Conservation (phyloP, 495 filamentous ascomycete genomes). For the Cercophora newfieldiana region DNA sequence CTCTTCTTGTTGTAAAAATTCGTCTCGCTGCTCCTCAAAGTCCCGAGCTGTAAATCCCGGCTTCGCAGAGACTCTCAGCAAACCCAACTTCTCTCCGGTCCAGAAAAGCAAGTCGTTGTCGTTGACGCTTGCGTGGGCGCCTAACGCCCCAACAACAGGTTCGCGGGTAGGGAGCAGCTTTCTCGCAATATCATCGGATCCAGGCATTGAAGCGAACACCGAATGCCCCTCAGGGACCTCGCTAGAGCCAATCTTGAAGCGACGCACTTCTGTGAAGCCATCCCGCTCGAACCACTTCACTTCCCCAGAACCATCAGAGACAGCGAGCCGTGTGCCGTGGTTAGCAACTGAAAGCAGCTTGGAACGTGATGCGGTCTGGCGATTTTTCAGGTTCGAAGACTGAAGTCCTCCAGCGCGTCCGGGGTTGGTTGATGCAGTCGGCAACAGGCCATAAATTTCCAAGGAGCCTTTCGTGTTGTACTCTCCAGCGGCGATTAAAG, state of each 20-base stretch:
- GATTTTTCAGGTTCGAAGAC: conserved; percentile 62
- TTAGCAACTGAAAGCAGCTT: conserved; percentile 82
- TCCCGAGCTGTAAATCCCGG: conserved; percentile 47
- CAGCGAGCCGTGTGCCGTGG: conserved; percentile 82
- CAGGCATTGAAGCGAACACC: conserved; percentile 51
- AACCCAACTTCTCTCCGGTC: conserved; percentile 78
- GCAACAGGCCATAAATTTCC: conserved; percentile 74
- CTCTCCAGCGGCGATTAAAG: conserved; percentile 83
- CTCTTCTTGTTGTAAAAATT: conserved; percentile 46
- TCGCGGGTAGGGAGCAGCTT: conserved; percentile 66
- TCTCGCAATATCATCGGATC: conserved; percentile 63
- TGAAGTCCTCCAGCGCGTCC: conserved; percentile 38
- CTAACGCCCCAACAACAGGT: conserved; percentile 25
- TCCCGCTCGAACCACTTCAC: conserved; percentile 93
- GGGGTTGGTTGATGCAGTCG: conserved; percentile 21
- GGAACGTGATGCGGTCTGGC: conserved; percentile 76
- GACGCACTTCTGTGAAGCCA: conserved; percentile 75
- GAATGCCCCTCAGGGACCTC: conserved; percentile 39
- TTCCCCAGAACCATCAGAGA: conserved; percentile 79
- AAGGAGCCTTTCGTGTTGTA: conserved; percentile 91
- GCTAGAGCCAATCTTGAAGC: conserved; percentile 65
- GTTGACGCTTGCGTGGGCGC: conserved; percentile 37
- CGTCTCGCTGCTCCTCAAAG: conserved; percentile 48
- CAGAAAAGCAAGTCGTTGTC: conserved; percentile 72
- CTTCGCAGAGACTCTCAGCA: conserved; percentile 61